A percentile compares a stretch with the other conserved stretches of the same genome.
Conservation (phyloP, 495 filamentous ascomycete species). For the Tricharina praecox region DNA sequence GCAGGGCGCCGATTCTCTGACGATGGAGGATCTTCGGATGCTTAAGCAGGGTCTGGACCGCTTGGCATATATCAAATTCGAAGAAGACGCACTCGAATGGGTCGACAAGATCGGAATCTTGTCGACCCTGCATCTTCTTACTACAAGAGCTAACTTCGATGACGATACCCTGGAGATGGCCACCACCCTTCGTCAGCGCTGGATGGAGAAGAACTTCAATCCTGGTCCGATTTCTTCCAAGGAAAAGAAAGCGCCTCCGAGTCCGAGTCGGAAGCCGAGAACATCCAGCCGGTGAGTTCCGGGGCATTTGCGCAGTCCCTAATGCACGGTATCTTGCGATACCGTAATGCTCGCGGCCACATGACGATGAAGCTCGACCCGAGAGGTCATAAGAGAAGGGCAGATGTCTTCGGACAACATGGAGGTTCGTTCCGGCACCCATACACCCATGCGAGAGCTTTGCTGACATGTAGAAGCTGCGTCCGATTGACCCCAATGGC, state of each 20-base stretch:
- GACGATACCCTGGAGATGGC: constrained; percentile 2
- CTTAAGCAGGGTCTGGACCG: not conserved
- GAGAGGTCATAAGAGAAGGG: constrained; percentile 6
- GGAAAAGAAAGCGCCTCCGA: not conserved
- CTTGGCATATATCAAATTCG: not conserved
- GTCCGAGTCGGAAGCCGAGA: not conserved
- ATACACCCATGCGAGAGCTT: too few relatives aligned
- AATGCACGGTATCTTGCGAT: constrained; percentile 30
- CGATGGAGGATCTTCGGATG: not conserved
- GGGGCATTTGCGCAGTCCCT: constrained; percentile 5
- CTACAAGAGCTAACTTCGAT: not conserved
- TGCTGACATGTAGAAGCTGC: too few relatives aligned
- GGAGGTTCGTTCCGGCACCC: too few relatives aligned
- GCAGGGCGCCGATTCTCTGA: not conserved
- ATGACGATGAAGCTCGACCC: constrained; percentile 25
- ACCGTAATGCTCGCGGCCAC: constrained; percentile 5
- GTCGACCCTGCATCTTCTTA: not conserved
- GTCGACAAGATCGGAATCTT: not conserved
- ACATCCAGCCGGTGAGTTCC: not conserved
- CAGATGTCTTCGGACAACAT: constrained; percentile 34
- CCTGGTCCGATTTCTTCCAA: not conserved
- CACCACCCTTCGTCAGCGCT: not conserved
- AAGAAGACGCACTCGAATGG: not conserved
- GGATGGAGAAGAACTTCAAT: not conserved
- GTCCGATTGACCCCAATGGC: too few relatives aligned